Evolutionary conservation across 306 rosid species (phyloP), one percentile per base, ranked within the genome.

Genomic region (Citrullus amarus): DNA sequence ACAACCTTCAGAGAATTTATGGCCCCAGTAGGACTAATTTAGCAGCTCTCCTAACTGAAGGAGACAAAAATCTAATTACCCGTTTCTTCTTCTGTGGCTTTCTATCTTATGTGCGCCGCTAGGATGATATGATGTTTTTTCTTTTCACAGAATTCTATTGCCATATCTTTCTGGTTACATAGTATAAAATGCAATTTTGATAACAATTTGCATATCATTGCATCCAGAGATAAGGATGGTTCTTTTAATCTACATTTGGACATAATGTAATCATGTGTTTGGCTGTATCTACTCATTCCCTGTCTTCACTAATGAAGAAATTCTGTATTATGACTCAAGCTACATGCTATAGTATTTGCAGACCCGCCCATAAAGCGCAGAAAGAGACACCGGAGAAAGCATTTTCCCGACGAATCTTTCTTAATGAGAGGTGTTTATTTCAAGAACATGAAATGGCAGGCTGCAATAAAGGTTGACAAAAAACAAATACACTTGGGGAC

Each of bases 381-480:
- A 85, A 95, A 92, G 83, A 82, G 87, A 75, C 97, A 95, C 80
- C 84, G 92, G 77, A 89, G 99, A 86, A 95, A 92, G 87, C 78
- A 85, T 81, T 75, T 81, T 67, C 93, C 85, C 39, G 90, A 90
- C 79, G 94, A 95, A 63, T 81, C 87, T 3, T 89, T 94, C 85
- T 39, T 86, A 59, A 92, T 91, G 97, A 92, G 97, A 86, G 97
- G 97, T 39, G 99, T 95, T 51, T 92, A 95, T 83, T 95, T 88
- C 84, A 95, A 91, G 72, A 92, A 95, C 81, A 91, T 92, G 97
- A 95, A 92, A 84, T 95, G 99, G 99, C 97, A 95, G 57, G 99
- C 99, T 34, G 97, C 99, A 13, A 95, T 95, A 44, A 95, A 95
- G 85, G 99, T 95, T 32, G 97, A 92, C 87, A 95, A 95, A 91